A percentile compares a stretch with the other conserved stretches of the same genome.
Conservation (phyloP, 1,284 basidiomycete species). For the Grifola frondosa region DNA sequence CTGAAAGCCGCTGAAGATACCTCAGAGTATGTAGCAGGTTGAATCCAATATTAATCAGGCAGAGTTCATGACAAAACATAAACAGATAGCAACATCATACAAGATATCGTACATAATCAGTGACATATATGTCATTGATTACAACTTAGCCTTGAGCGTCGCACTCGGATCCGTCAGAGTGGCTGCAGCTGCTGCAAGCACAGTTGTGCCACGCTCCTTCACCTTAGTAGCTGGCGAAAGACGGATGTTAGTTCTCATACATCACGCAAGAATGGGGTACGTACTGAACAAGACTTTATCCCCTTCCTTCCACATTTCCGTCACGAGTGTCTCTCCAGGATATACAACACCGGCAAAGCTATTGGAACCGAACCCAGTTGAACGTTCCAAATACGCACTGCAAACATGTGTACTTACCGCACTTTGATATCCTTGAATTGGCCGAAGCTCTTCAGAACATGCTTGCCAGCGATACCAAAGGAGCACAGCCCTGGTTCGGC, state of each 20-base stretch:
- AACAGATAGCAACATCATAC: neutral
- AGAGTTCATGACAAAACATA: neutral
- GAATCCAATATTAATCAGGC: neutral
- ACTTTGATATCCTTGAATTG: constrained; percentile 94
- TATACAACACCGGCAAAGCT: constrained; percentile 90
- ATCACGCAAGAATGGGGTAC: constrained; percentile 31
- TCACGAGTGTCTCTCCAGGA: constrained; percentile 93
- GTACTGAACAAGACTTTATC: constrained; percentile 88
- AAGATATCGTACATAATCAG: constrained; percentile 1
- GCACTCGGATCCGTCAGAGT: constrained; percentile 51
- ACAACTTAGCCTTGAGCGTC: constrained; percentile 60
- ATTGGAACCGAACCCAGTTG: constrained; percentile 1
- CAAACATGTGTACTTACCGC: constrained; percentile 51
- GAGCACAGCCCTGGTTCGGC: constrained; percentile 72
- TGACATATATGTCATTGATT: constrained; percentile 19
- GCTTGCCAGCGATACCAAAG: constrained; percentile 95
- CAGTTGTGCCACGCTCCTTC: constrained; percentile 72
- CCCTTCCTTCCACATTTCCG: constrained; percentile 98
- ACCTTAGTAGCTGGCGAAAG: constrained; percentile 61
- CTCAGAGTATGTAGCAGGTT: no score
- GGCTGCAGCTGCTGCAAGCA: constrained; percentile 74
- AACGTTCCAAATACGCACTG: neutral
- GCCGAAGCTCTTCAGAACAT: constrained; percentile 87
- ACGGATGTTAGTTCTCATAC: constrained; percentile 8
- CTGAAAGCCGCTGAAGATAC: no score